Conservation (phyloP, 164 flowering plant species). For the Vitis labrusca region DNA sequence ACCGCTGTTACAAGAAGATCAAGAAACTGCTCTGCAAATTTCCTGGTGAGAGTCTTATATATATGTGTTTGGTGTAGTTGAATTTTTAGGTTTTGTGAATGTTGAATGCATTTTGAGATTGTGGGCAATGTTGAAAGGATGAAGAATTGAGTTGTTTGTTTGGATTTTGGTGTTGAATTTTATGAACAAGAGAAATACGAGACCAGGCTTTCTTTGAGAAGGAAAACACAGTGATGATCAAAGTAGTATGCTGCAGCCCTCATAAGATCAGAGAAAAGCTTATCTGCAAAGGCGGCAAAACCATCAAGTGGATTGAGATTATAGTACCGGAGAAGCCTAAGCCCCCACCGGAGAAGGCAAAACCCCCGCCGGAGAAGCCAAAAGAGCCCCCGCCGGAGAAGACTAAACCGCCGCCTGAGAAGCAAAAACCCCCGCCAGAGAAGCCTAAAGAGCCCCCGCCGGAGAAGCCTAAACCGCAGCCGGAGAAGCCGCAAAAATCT, state of each 20-base stretch:
- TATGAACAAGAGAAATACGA: constrained; percentile 53
- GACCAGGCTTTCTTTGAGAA: constrained; percentile 59
- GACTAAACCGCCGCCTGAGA: too few species aligned
- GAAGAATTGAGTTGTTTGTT: neutral
- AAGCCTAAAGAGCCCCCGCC: constrained; percentile 10
- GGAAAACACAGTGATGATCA: constrained; percentile 49
- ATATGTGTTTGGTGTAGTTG: neutral
- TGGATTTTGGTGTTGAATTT: constrained; percentile 4
- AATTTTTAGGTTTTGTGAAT: neutral
- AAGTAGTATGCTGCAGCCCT: constrained; percentile 54
- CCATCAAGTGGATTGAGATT: constrained; percentile 56
- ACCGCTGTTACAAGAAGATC: constrained; percentile 46
- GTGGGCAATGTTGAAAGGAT: neutral
- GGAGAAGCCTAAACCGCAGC: neutral
- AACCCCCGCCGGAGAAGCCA: constrained; percentile 15
- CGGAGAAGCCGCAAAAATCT: neutral
- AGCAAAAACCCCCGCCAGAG: constrained; percentile 11
- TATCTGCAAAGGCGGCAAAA: constrained; percentile 40
- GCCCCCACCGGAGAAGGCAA: constrained; percentile 2
- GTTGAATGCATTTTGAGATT: neutral
- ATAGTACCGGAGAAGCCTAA: constrained; percentile 20
- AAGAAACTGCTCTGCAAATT: constrained; percentile 48
- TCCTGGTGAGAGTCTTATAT: constrained; percentile 37
- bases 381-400: too few species aligned
- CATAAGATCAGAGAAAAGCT: constrained; percentile 52